Conservation (phyloP, 1,284 basidiomycete species). For the Pisolithus thermaeus region DNA sequence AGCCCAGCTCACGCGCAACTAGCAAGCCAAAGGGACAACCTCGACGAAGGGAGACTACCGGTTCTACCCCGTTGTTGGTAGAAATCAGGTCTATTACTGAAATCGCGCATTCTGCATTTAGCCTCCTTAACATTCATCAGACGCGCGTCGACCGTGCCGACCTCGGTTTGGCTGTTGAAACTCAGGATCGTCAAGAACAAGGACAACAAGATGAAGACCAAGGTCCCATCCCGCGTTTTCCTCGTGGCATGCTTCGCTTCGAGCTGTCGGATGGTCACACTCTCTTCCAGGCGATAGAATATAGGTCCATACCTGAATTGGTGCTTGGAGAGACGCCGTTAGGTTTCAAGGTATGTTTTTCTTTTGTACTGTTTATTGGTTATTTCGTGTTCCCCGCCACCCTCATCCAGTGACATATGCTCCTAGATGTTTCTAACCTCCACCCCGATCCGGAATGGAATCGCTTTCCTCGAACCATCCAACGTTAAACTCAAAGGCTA, state of each 20-base stretch:
- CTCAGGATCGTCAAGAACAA: constrained; percentile 32
- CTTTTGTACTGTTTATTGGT: neutral
- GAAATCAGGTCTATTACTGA: constrained; percentile 74
- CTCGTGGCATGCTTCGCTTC: constrained; percentile 62
- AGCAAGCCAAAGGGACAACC: neutral
- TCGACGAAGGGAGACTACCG: constrained; percentile 27
- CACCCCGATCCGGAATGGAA: constrained; percentile 55
- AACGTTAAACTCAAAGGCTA: constrained; percentile 56
- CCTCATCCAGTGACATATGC: neutral
- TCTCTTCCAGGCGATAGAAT: constrained; percentile 64
- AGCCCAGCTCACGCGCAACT: neutral
- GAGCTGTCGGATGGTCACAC: constrained; percentile 62
- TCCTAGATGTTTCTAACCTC: constrained; percentile 59
- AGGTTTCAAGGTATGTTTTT: constrained; percentile 65
- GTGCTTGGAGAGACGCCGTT: constrained; percentile 61
- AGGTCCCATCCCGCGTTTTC: constrained; percentile 68
- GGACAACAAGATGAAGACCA: constrained; percentile 60
- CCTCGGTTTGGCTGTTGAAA: constrained; percentile 38
- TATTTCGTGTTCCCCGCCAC: neutral
- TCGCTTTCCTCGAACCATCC: constrained; percentile 62
- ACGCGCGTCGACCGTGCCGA: constrained; percentile 57
- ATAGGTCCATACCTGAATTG: constrained; percentile 50
- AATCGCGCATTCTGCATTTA: constrained; percentile 67
- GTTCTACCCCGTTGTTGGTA: constrained; percentile 50
- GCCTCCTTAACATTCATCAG: constrained; percentile 55